Base-by-base conservation (phyloP, 2,329 filamentous ascomycete genomes). In the Beauveria sp. region DNA sequence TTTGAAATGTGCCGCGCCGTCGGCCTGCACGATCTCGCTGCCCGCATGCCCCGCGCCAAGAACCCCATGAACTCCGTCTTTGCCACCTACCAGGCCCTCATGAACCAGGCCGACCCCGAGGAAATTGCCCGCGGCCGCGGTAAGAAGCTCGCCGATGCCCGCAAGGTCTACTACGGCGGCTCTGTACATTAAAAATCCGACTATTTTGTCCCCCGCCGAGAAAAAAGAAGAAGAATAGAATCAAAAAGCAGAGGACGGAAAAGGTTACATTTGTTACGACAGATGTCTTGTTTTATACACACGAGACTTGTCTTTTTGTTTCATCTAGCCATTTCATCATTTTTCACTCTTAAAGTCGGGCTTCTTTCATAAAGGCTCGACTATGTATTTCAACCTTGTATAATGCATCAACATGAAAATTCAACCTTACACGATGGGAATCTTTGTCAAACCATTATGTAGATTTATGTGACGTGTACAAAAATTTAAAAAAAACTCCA, bases 11-110 rank as follows among this genome's bases (percentile, higher is more conserved):
- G 90, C 72, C 89, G 91, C 66, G 87, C 88, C 54, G 89, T 87
- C 46, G 95, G 95, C 66, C 91, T 99, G 70, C 82, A 88, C 66
- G 95, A 99, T 74, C 84, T 99, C 40, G 84, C 92, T 18, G 93
- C 91, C 54, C 84, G 84, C 67, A 93, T 96, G 65, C 87, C 88
- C 43, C 88, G 93, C 51, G 91, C 91, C 65, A 86, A 93, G 70
- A 98, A 96, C 81, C 91, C 92, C 68, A 96, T 98, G 92, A 99
- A 99, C 80, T 91, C 93, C 20, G 89, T 96, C 77, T 97, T 97
- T 79, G 95, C 95, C 16, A 84, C 91, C 46, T 90, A 90, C 76
- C 75, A 93, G 74, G 93, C 93, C 5, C 80, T 99, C 65, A 84
- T 85, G 74, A 89, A 81, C 78, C 95, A 99, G 79, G 85, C 85